phyloP scores from a whole-genome alignment of 805 yeast species.

The Pichia nakasei region DNA sequence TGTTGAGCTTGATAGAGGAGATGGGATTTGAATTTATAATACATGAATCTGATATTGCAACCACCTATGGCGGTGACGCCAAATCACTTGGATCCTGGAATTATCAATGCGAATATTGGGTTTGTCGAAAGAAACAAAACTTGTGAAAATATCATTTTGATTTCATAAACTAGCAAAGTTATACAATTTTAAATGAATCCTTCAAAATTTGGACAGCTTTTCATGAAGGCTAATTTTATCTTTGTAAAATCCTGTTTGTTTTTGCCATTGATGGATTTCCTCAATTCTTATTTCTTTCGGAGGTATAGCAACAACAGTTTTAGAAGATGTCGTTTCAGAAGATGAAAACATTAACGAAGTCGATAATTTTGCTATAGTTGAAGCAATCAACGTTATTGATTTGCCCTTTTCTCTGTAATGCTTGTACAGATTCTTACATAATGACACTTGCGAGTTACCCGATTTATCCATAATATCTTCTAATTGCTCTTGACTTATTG shows the following conservation, averaged over 20 bases:
- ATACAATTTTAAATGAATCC: too few relatives aligned
- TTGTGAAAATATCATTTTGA: too few relatives aligned
- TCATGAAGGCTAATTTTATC: not conserved
- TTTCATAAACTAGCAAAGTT: too few relatives aligned
- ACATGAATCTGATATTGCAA: slow-evolving; percentile 34
- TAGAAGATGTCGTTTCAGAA: not conserved
- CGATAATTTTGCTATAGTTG: slow-evolving; percentile 17
- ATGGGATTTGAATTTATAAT: slow-evolving; percentile 45
- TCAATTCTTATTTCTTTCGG: slow-evolving; percentile 10
- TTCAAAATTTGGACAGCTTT: not conserved
- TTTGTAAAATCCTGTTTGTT: slow-evolving; percentile 11
- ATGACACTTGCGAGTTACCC: slow-evolving; percentile 28
- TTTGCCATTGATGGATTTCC: slow-evolving; percentile 17
- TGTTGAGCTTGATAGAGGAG: slow-evolving; percentile 34
- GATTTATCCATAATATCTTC: slow-evolving; percentile 30
- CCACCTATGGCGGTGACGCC: slow-evolving; percentile 47
- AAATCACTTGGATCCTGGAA: slow-evolving; percentile 43
- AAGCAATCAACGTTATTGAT: slow-evolving; percentile 17
- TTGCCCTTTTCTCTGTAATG: slow-evolving; percentile 35
- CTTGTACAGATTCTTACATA: slow-evolving; percentile 34
- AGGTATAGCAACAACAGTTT: not conserved
- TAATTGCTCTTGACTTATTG: slow-evolving; percentile 34
- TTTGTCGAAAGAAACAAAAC: slow-evolving; percentile 28
- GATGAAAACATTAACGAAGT: slow-evolving; percentile 10
- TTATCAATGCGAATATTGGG: slow-evolving; percentile 65